Evolutionary conservation across 2,329 filamentous ascomycete genomes (phyloP).

Genomic region (Xylaria sp.): DNA sequence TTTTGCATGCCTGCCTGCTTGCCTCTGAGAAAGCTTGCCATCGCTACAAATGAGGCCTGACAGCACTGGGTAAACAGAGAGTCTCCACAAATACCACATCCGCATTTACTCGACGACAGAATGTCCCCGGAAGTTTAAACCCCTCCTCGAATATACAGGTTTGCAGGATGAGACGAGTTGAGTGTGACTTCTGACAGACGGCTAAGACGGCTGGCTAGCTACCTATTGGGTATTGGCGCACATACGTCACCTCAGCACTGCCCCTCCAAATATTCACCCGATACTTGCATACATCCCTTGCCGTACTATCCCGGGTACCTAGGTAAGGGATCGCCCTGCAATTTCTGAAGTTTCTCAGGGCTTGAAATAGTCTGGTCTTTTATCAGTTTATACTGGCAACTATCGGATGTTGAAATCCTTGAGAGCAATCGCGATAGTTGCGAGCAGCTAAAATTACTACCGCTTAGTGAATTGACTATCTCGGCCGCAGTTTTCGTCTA

Average conservation of each 20-base stretch:
- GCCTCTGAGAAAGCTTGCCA: slow-evolving; percentile 89
- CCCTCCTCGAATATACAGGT: background rate
- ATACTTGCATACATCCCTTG: slow-evolving; percentile 4
- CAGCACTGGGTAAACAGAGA: background rate
- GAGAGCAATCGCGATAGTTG: too few species aligned
- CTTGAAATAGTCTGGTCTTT: too few species aligned
- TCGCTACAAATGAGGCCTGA: slow-evolving; percentile 51
- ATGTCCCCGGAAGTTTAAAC: background rate
- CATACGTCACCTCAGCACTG: slow-evolving; percentile 22
- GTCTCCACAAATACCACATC: too few species aligned
- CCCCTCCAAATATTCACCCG: slow-evolving; percentile 14
- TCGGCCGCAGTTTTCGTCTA: too few species aligned
- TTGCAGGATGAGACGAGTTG: slow-evolving; percentile 9
- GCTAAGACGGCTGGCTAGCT: slow-evolving; percentile 19
- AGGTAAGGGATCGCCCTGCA: background rate
- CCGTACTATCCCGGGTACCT: background rate
- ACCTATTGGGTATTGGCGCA: background rate
- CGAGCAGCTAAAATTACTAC: too few species aligned
- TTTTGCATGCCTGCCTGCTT: slow-evolving; percentile 94
- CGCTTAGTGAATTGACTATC: too few species aligned
- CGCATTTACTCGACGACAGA: background rate
- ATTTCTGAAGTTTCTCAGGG: too few species aligned
- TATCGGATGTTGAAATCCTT: too few species aligned
- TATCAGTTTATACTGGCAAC: too few species aligned
- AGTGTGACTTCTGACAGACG: slow-evolving; percentile 5